Evolutionary conservation across 768 basidiomycete species (phyloP), one percentile per base, ranked within the genome.

Genomic region (Trametopsis cervina): DNA sequence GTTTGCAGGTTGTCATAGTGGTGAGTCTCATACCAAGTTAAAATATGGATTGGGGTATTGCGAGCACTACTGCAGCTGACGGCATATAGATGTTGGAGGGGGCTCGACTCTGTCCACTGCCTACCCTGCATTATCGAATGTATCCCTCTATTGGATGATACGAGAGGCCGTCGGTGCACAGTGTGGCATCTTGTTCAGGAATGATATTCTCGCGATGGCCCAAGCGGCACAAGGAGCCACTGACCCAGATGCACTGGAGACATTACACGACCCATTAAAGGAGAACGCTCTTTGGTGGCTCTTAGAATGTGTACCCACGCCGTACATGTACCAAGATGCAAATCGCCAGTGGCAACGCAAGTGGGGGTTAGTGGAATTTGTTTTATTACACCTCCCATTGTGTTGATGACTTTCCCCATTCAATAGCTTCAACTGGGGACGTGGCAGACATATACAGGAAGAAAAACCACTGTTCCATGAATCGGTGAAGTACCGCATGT

Each of bases 121-220:
- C 0, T 42, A 56, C 6, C 63, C 70, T 47, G 69, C 69, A 6
- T 71, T 90, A 4, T 66, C 77, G 1, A 73, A 85, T 55, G 78
- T 86, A 53, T 66, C 78, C 15, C 67, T 91, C 23, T 76, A 77
- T 22, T 91, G 88, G 88, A 89, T 91, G 86, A 70, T 89, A 27
- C 78, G 79, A 44, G 76, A 90, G 54, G 69, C 80, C 48, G 69
- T 79, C 20, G 55, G 61, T 9, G 70, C 84, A 12, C 62, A 70
- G n/a, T 80, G 82, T 55, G 81, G 77, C 4, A 72, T 89, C 27
- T 54, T 66, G 24, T 87, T 87, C 57, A 76, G 81, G 46, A 47
- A 57, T 3, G 66, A 57, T 2, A 77, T 74, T 13, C 71, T 87
- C 21, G 56, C 56, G 17, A 56, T 61, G 47, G 39, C 41, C 15